phyloP scores from a whole-genome alignment of 2,329 filamentous ascomycete genomes.

The Epichloe sp. region DNA sequence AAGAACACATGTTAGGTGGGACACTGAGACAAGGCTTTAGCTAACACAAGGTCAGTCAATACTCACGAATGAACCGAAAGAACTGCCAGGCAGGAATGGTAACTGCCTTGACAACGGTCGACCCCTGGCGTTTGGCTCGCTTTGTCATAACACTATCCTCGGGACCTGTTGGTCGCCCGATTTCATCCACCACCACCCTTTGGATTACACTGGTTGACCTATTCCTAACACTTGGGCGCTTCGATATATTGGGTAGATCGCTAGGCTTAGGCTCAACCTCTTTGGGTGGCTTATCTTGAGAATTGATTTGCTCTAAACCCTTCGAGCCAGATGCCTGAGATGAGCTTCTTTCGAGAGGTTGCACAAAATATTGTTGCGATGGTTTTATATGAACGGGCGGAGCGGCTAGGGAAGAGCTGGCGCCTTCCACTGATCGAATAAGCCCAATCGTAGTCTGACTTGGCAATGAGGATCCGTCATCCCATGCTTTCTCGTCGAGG shows the following conservation, averaged over 20 bases:
- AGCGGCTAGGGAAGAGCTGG: conserved; percentile 22
- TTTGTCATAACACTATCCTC: conserved; percentile 29
- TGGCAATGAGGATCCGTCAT: conserved; percentile 13
- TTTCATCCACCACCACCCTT: conserved; percentile 40
- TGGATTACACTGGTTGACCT: conserved; percentile 50
- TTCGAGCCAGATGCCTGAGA: neutral
- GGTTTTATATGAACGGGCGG: conserved; percentile 19
- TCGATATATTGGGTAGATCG: conserved; percentile 1
- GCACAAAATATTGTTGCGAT: conserved; percentile 4
- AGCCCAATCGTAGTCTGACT: conserved; percentile 21
- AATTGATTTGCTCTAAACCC: neutral
- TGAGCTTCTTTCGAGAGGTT: neutral
- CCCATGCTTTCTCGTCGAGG: conserved; percentile 15
- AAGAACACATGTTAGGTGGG: neutral
- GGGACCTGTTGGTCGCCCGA: conserved; percentile 29
- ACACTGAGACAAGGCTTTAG: neutral
- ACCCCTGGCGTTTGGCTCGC: conserved; percentile 31
- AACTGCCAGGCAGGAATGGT: conserved; percentile 97
- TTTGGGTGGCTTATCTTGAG: neutral
- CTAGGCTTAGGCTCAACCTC: neutral
- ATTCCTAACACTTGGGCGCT: conserved; percentile 22
- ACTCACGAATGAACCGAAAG: conserved; percentile 79
- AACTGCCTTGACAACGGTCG: conserved; percentile 59
- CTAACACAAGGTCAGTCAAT: conserved; percentile 3
- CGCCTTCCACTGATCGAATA: conserved; percentile 19